Evolutionary conservation across 495 filamentous ascomycete species (phyloP).

Genomic region (Aspergillus taichungensis): DNA sequence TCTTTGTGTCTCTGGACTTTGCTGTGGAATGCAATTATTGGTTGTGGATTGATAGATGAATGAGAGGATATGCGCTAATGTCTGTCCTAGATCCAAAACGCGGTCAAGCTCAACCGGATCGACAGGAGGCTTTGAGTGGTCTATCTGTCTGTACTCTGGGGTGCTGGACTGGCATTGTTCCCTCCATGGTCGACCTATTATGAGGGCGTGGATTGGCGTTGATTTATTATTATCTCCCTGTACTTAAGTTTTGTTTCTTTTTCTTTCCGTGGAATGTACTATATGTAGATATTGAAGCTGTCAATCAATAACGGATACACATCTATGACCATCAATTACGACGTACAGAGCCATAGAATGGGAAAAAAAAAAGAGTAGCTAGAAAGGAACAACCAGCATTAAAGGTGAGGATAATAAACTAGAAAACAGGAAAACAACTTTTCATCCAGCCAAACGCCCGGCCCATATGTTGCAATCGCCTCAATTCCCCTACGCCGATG

Average conservation of each 20-base stretch:
- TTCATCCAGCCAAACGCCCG: slow-evolving; percentile 29
- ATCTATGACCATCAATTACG: neutral
- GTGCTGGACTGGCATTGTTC: slow-evolving; percentile 11
- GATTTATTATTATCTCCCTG: slow-evolving; percentile 21
- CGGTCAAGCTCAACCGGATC: slow-evolving; percentile 70
- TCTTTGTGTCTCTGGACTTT: slow-evolving; percentile 3
- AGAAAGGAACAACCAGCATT: neutral
- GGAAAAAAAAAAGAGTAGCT: slow-evolving; percentile 7
- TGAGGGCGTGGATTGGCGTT: slow-evolving; percentile 37
- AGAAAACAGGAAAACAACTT: slow-evolving; percentile 21
- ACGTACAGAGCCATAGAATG: neutral
- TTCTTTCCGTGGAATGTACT: slow-evolving; percentile 20
- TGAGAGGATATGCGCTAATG: slow-evolving; percentile 2
- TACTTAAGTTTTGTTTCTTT: slow-evolving; percentile 11
- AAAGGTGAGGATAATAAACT: slow-evolving; percentile 4
- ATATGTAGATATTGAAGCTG: slow-evolving; percentile 11
- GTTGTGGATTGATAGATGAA: too few relatives aligned
- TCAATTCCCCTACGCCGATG: slow-evolving; percentile 24
- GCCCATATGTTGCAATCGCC: slow-evolving; percentile 25
- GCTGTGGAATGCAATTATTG: too few relatives aligned
- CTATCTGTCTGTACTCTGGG: slow-evolving; percentile 5
- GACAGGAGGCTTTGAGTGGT: slow-evolving; percentile 43
- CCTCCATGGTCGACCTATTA: slow-evolving; percentile 15
- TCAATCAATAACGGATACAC: neutral
- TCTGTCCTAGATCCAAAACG: slow-evolving; percentile 53